Evolutionary conservation across 345 rosid genomes (phyloP).

Genomic region (Acer negundo): DNA sequence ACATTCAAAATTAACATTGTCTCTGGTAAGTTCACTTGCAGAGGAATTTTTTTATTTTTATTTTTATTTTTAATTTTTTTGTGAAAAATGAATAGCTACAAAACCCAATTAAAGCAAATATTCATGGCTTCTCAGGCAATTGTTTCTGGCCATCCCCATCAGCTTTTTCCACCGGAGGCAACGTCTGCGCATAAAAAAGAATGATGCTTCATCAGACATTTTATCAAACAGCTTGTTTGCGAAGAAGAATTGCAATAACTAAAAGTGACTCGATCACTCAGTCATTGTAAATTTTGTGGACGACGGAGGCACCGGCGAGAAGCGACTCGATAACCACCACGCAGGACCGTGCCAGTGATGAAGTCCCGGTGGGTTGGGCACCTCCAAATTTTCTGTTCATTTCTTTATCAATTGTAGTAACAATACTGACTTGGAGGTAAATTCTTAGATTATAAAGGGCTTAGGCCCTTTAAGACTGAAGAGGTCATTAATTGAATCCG

Average conservation of each 20-base stretch:
- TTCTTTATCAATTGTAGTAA: not conserved
- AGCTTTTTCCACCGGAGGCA: constrained; percentile 45
- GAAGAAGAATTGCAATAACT: not conserved
- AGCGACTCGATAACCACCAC: constrained; percentile 63
- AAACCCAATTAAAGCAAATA: not conserved
- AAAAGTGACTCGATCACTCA: constrained; percentile 43
- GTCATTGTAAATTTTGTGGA: constrained; percentile 68
- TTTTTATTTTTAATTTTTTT: too few species aligned
- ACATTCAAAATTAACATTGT: too few species aligned
- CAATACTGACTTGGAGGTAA: too few species aligned
- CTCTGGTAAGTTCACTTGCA: too few species aligned
- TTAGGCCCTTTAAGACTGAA: too few species aligned
- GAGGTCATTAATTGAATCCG: too few species aligned
- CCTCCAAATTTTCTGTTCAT: constrained; percentile 59
- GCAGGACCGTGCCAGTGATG: constrained; percentile 65
- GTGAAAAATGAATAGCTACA: not conserved
- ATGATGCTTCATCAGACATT: constrained; percentile 27
- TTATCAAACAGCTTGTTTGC: constrained; percentile 42
- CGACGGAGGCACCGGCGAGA: constrained; percentile 73
- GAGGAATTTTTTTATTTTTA: too few species aligned
- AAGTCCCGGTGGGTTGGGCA: constrained; percentile 61
- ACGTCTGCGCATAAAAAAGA: constrained; percentile 33
- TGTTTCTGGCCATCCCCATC: constrained; percentile 27
- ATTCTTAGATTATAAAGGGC: too few species aligned
- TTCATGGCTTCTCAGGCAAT: constrained; percentile 12